Base-by-base conservation (phyloP, 2,329 filamentous ascomycete genomes). In the Alternaria postmessia region DNA sequence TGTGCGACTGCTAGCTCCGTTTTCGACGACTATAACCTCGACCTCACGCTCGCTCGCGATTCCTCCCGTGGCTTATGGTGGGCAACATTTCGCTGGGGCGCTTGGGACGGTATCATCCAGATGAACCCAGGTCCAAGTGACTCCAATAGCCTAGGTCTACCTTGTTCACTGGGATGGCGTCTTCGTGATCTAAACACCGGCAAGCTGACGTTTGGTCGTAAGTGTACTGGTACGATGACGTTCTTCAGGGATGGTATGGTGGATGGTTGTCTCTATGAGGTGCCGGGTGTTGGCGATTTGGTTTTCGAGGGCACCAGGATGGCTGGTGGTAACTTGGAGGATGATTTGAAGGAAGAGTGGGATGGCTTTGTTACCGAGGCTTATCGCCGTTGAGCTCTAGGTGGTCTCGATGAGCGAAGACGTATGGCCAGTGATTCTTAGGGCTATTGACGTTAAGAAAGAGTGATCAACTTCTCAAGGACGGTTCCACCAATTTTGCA, bases 21-120 rank as follows among this genome's bases (percentile, higher is more conserved):
- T 6, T 58, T 57, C 32, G 11, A 80, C 5, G 32, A 51, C 22
- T 64, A 64, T 2, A 65, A 82, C 9, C 71, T 80, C 41, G 69
- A 83, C 16, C 81, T 80, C 2, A 75, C 82, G 1, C 59, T 68
- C 36, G 52, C 43, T 39, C 34, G 12, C 3, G 61, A 69, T 30
- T 4, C 46, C 32, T 7, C 43, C 3, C 73, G 72, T 16, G 78
- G 79, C 12, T 70, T 68, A 5, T 77, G 85, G 7, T 86, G 84
- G 83, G 83, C 80, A 0, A 69, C 63, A 1, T 85, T 86, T 62
- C 74, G 81, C 43, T 73, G 84, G 5, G 81, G 80, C 0, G 55
- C 79, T 7, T 74, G 82, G 38, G 59, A 73, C 39, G 82, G 83
- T 1, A 68, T 85, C 3, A 68, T 85, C n/a, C 74, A 75, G 34